Conservation (phyloP, 306 rosid species). For the Corylus avellana region DNA sequence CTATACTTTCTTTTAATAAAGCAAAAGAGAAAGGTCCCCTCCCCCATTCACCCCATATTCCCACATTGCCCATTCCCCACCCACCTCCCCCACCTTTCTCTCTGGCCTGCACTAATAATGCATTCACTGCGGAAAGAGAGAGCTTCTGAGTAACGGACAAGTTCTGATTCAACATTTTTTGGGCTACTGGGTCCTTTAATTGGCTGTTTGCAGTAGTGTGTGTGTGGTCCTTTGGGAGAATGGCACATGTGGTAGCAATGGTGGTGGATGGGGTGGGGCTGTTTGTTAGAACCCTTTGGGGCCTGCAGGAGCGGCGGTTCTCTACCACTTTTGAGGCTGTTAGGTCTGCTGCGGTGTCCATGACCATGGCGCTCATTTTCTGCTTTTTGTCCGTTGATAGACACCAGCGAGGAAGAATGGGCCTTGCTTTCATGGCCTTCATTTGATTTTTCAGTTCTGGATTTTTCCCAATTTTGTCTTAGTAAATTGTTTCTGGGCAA, state of each 20-base stretch:
- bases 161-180: background rate
- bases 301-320: constrained; percentile 61
- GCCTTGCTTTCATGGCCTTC: constrained; percentile 26
- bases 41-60: too few species aligned
- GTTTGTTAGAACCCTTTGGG: constrained; percentile 59
- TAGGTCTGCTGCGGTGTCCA: constrained; percentile 44
- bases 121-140: background rate
- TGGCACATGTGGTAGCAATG: constrained; percentile 45
- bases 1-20: background rate
- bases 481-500: background rate
- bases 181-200: background rate
- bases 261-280: constrained; percentile 38
- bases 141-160: background rate
- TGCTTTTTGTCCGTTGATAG: constrained; percentile 39
- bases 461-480: background rate
- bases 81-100: background rate
- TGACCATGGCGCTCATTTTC: constrained; percentile 44
- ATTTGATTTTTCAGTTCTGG: constrained; percentile 21
- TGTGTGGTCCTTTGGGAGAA: background rate
- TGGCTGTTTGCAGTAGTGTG: too few species aligned
- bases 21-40: background rate
- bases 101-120: background rate
- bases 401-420: constrained; percentile 13
- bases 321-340: constrained; percentile 43
- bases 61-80: background rate